Conservation (phyloP, 352 stramenopile species). For the Phytopythium boreale region DNA sequence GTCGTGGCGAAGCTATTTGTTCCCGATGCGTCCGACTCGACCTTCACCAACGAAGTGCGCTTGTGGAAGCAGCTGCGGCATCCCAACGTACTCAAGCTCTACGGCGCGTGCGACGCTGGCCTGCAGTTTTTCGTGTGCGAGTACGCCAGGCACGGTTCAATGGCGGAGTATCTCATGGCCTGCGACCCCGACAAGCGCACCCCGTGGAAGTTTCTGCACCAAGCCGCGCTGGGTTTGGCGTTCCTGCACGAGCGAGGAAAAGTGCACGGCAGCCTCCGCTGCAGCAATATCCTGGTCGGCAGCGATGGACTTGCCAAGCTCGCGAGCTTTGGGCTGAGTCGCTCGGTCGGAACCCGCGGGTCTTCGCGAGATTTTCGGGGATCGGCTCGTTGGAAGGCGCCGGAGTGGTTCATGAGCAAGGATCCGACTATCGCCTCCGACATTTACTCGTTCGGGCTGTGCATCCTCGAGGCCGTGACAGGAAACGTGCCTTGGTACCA, state of each 20-base stretch:
- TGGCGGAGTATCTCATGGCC: slow-evolving; percentile 2
- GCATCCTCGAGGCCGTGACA: slow-evolving; percentile 30
- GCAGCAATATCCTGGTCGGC: slow-evolving; percentile 28
- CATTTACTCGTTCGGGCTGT: slow-evolving; percentile 39
- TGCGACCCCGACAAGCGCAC: not conserved
- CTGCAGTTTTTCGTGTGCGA: slow-evolving; percentile 17
- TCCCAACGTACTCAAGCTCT: slow-evolving; percentile 20
- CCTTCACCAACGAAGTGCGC: not conserved
- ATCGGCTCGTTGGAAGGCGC: slow-evolving; percentile 22
- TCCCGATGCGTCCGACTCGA: not conserved
- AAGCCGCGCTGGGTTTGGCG: slow-evolving; percentile 9
- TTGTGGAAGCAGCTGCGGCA: slow-evolving; percentile 9
- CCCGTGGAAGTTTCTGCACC: slow-evolving; percentile 9
- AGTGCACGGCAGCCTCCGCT: slow-evolving; percentile 21
- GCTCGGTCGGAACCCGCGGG: not conserved
- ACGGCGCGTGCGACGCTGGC: slow-evolving; percentile 8
- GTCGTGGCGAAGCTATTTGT: slow-evolving; percentile 3
- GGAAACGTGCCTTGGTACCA: slow-evolving; percentile 19
- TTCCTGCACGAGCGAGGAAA: slow-evolving; percentile 11
- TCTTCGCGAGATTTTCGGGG: not conserved
- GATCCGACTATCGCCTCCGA: slow-evolving; percentile 21
- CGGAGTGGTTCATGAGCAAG: slow-evolving; percentile 19
- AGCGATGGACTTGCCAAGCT: slow-evolving; percentile 20
- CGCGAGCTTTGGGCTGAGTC: slow-evolving; percentile 24
- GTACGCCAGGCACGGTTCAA: slow-evolving; percentile 5